These are phyloP conservation scores for Simmondsia chinensis DNA, from an alignment of 148 eudicot species.

Conservation along the genomic window DNA sequence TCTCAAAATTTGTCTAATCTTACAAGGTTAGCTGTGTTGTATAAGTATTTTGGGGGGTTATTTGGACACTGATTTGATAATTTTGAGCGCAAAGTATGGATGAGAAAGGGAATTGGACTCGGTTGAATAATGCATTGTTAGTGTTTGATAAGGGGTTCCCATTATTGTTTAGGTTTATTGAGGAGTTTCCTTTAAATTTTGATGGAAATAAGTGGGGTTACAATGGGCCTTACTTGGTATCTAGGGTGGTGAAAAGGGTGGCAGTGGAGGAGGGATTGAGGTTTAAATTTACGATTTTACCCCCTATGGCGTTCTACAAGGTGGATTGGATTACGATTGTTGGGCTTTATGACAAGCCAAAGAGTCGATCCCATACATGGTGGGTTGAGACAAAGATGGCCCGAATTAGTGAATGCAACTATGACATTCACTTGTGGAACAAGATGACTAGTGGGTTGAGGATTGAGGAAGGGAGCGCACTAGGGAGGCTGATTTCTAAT, in stretches of 20 bases:
- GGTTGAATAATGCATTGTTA: slow-evolving; percentile 61
- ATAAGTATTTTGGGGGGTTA: slow-evolving; percentile 84
- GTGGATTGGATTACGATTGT: slow-evolving; percentile 38
- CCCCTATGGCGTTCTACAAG: slow-evolving; percentile 56
- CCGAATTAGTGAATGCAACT: slow-evolving; percentile 23
- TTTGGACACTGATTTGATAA: slow-evolving; percentile 51
- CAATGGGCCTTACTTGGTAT: slow-evolving; percentile 67
- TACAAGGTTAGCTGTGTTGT: slow-evolving; percentile 47
- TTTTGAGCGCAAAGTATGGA: slow-evolving; percentile 55
- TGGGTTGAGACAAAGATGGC: slow-evolving; percentile 31
- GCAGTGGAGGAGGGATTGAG: neutral
- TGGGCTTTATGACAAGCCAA: slow-evolving; percentile 21
- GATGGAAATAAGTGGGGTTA: slow-evolving; percentile 73
- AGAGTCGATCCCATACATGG: slow-evolving; percentile 1
- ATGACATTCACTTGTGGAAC: slow-evolving; percentile 78
- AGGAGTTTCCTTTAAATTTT: slow-evolving; percentile 49
- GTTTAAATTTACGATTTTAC: slow-evolving; percentile 35
- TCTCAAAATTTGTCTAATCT: slow-evolving; percentile 69
- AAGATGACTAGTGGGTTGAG: slow-evolving; percentile 27
- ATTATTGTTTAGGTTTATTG: slow-evolving; percentile 42
- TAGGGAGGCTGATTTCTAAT: slow-evolving; percentile 38
- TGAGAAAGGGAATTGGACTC: slow-evolving; percentile 26
- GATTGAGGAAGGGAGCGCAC: slow-evolving; percentile 51
- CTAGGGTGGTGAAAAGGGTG: slow-evolving; percentile 31
- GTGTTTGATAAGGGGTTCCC: slow-evolving; percentile 61